Percentiles rank a stretch among this genome's conserved stretches.
Evolutionary conservation across 495 filamentous ascomycete genomes (phyloP).

Genomic region (Trichoderma asperelloides): DNA sequence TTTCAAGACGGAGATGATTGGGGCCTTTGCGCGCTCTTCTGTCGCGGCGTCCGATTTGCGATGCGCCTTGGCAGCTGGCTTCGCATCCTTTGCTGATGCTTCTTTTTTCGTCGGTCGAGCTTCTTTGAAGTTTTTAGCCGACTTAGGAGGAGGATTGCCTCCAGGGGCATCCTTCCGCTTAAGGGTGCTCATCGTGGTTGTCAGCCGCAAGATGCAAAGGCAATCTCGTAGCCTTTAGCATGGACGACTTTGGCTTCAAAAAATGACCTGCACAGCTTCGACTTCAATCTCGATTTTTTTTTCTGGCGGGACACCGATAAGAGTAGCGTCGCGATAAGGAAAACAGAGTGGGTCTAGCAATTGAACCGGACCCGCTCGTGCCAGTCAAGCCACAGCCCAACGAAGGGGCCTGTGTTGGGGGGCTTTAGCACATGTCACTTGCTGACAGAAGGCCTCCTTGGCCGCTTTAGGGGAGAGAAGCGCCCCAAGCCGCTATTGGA

Average conservation of each 20-base stretch:
- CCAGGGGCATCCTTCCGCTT: slow-evolving; percentile 41
- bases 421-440: background rate
- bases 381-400: background rate
- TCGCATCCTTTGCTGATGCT: slow-evolving; percentile 8
- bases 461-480: background rate
- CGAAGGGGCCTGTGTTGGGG: background rate
- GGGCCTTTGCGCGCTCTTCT: slow-evolving; percentile 18
- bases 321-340: slow-evolving; percentile 7
- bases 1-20: slow-evolving; percentile 32
- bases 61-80: slow-evolving; percentile 10
- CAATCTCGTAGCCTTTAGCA: background rate
- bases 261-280: background rate
- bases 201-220: slow-evolving; percentile 7
- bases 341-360: background rate
- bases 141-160: slow-evolving; percentile 29
- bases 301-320: slow-evolving; percentile 16
- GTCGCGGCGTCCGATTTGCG: slow-evolving; percentile 14
- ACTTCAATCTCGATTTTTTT: slow-evolving; percentile 16
- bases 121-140: slow-evolving; percentile 20
- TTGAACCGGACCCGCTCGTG: background rate
- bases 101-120: slow-evolving; percentile 16
- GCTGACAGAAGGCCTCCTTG: background rate
- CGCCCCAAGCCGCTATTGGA: background rate
- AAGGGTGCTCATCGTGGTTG: slow-evolving; percentile 31
- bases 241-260: slow-evolving; percentile 4